Conservation (phyloP, 2,329 filamentous ascomycete species). For the Aspergillus novoparasiticus region DNA sequence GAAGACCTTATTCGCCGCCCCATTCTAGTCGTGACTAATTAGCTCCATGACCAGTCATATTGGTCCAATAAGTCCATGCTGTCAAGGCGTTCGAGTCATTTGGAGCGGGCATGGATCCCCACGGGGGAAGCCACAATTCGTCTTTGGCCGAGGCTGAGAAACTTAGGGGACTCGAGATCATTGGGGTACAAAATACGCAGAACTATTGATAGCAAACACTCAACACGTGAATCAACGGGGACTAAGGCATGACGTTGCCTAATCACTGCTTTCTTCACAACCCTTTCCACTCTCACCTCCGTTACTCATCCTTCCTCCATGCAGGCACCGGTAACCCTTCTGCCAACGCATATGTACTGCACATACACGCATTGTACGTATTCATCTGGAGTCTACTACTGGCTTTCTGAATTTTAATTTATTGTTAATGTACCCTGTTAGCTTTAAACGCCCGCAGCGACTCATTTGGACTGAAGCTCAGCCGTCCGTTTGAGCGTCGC, state of each 20-base stretch:
- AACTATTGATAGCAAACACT: neutral
- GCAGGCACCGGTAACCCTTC: neutral
- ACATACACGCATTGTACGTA: neutral
- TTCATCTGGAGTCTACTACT: too few species aligned
- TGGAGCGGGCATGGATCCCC: neutral
- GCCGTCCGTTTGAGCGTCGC: neutral
- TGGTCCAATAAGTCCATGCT: neutral
- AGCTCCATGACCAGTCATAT: neutral
- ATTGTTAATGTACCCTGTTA: neutral
- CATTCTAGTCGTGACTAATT: neutral
- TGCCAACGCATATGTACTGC: neutral
- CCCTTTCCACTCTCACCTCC: neutral
- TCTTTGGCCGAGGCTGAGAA: neutral
- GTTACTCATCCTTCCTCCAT: neutral
- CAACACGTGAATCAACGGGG: neutral
- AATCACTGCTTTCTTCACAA: neutral
- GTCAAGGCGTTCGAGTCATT: neutral
- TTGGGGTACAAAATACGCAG: neutral
- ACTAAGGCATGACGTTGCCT: neutral
- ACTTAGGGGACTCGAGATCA: neutral
- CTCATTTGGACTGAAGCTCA: neutral
- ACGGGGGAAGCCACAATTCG: neutral
- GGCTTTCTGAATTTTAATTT: neutral
- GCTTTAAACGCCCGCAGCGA: neutral
- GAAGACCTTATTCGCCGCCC: neutral